phyloP scores from a whole-genome alignment of 2,329 filamentous ascomycete genomes.

The Nakataea oryzae region DNA sequence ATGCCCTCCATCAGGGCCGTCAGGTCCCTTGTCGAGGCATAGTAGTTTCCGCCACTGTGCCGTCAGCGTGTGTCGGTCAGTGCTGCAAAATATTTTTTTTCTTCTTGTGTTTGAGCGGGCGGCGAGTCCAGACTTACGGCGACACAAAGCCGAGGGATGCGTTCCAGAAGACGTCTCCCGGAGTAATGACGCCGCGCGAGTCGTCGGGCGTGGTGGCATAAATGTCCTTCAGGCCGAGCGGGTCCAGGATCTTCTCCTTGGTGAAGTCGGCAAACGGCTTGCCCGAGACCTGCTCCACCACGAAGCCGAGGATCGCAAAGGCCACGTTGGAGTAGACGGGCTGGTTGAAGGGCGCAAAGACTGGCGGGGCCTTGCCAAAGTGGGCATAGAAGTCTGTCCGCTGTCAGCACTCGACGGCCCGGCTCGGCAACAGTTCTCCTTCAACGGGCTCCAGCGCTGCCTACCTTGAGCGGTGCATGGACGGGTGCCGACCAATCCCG shows the following conservation, averaged over 20 bases:
- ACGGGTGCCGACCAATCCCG: background rate
- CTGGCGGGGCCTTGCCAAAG: constrained; percentile 21
- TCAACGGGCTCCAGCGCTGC: background rate
- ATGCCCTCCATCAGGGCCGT: constrained; percentile 29
- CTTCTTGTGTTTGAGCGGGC: too few relatives aligned
- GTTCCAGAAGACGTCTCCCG: constrained; percentile 22
- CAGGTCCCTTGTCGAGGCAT: constrained; percentile 31
- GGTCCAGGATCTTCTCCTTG: constrained; percentile 27
- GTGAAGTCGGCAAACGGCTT: constrained; percentile 26
- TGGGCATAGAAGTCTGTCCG: constrained; percentile 14
- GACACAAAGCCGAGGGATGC: constrained; percentile 20
- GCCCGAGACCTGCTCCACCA: constrained; percentile 31
- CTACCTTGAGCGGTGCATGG: background rate
- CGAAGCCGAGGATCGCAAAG: constrained; percentile 31
- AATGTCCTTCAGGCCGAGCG: constrained; percentile 29
- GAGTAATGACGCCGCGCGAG: constrained; percentile 22
- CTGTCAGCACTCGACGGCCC: background rate
- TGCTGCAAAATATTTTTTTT: too few relatives aligned
- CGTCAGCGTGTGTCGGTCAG: too few relatives aligned
- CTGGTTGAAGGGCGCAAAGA: constrained; percentile 28
- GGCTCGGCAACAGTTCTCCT: background rate
- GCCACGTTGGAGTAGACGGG: constrained; percentile 39
- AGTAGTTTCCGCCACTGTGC: constrained; percentile 9
- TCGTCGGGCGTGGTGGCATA: constrained; percentile 21
- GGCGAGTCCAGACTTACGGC: constrained; percentile 15